These are phyloP conservation scores for Beauveria sp. DNA, from an alignment of 2,329 filamentous ascomycete species.

Conservation along the genomic window DNA sequence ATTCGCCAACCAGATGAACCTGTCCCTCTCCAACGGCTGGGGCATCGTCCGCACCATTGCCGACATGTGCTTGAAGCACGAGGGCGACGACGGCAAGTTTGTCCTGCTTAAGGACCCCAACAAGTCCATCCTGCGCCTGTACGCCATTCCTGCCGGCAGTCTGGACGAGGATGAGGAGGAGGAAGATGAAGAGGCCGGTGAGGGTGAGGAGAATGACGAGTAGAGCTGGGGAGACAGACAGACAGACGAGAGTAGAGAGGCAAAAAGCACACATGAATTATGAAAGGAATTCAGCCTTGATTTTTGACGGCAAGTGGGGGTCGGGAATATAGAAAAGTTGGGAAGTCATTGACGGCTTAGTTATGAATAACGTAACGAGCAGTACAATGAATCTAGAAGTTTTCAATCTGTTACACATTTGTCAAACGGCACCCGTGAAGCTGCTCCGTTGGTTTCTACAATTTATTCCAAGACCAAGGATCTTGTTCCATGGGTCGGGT, in stretches of 20 bases:
- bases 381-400: conserved; percentile 3
- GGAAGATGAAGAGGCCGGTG: conserved; percentile 44
- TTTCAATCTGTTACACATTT: background rate
- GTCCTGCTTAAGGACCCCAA: conserved; percentile 87
- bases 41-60: conserved; percentile 97
- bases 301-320: background rate
- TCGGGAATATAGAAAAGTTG: conserved; percentile 8
- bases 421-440: background rate
- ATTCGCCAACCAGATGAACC: conserved; percentile 95
- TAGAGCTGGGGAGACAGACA: conserved; percentile 11
- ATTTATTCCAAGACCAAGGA: background rate
- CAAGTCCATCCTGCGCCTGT: conserved; percentile 88
- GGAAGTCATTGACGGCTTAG: conserved; percentile 2
- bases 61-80: conserved; percentile 68
- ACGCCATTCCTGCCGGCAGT: conserved; percentile 78
- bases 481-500: background rate
- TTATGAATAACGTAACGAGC: conserved; percentile 1
- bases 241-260: conserved; percentile 13
- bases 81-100: conserved; percentile 70
- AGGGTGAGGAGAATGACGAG: conserved; percentile 30
- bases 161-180: conserved; percentile 88
- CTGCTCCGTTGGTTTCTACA: background rate
- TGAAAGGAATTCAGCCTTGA: conserved; percentile 8
- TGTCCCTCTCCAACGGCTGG: conserved; percentile 96
- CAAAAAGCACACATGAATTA: conserved; percentile 7